These are phyloP conservation scores for Rhododendron henanense DNA, from an alignment of 148 eudicot genomes.

Conservation along the genomic window DNA sequence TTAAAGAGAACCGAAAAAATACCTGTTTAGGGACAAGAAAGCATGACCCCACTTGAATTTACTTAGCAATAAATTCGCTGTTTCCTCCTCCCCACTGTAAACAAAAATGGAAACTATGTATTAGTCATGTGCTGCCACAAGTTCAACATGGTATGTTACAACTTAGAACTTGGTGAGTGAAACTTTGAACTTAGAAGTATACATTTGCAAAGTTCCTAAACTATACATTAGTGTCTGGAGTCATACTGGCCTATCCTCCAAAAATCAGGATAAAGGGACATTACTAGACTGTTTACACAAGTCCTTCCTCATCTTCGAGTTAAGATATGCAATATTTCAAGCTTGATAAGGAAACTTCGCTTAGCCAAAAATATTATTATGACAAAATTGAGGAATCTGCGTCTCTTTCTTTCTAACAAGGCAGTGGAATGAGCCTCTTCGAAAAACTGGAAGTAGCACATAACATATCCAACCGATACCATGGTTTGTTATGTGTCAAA, in stretches of 20 bases:
- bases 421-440: too few relatives aligned
- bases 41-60: slow-evolving; percentile 99
- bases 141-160: not conserved
- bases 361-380: not conserved
- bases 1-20: slow-evolving; percentile 1
- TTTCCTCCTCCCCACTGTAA: slow-evolving; percentile 79
- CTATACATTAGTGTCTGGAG: not conserved
- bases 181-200: not conserved
- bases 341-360: not conserved
- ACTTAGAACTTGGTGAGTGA: not conserved
- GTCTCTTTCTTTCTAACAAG: not conserved
- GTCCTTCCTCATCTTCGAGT: not conserved
- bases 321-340: not conserved
- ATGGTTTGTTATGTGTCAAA: slow-evolving; percentile 3
- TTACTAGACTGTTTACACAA: not conserved
- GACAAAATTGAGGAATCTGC: not conserved
- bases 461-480: not conserved
- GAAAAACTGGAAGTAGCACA: not conserved
- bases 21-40: slow-evolving; percentile 87
- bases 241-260: not conserved
- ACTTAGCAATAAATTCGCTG: slow-evolving; percentile 63
- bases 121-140: not conserved
- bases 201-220: not conserved
- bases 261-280: not conserved
- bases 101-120: slow-evolving; percentile 6